These are phyloP conservation scores for Penicillium sp. DNA, from an alignment of 2,329 filamentous ascomycete genomes.

Conservation along the genomic window DNA sequence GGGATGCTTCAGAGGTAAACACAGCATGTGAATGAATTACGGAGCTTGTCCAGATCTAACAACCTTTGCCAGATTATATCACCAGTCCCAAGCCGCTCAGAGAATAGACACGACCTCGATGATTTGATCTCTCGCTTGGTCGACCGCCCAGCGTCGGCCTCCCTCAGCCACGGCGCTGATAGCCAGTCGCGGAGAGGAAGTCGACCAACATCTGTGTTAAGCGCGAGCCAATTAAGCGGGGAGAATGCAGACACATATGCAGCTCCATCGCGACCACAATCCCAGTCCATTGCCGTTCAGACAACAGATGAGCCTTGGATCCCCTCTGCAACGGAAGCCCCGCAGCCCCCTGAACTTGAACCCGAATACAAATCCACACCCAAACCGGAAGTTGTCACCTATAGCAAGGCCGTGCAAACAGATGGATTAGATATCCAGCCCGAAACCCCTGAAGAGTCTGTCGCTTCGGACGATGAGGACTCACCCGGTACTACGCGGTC, in stretches of 20 bases:
- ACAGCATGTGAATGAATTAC: slow-evolving; percentile 8
- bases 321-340: slow-evolving; percentile 76
- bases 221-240: slow-evolving; percentile 75
- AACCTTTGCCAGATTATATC: slow-evolving; percentile 58
- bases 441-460: slow-evolving; percentile 54
- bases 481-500: slow-evolving; percentile 53
- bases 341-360: slow-evolving; percentile 45
- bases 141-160: slow-evolving; percentile 72
- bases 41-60: slow-evolving; percentile 18
- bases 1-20: slow-evolving; percentile 68
- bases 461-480: slow-evolving; percentile 65
- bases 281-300: slow-evolving; percentile 58
- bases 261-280: slow-evolving; percentile 42
- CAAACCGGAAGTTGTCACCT: slow-evolving; percentile 78
- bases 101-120: slow-evolving; percentile 71
- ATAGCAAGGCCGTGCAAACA: slow-evolving; percentile 96
- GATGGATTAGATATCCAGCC: slow-evolving; percentile 65
- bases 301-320: slow-evolving; percentile 68
- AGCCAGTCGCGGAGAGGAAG: slow-evolving; percentile 58
- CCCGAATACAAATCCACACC: slow-evolving; percentile 38
- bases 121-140: slow-evolving; percentile 80
- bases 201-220: slow-evolving; percentile 82
- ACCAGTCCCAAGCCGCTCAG: slow-evolving; percentile 68
- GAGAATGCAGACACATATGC: slow-evolving; percentile 52
- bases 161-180: slow-evolving; percentile 52